Evolutionary conservation across 768 basidiomycete species (phyloP).

Genomic region (Lactarius sp.): DNA sequence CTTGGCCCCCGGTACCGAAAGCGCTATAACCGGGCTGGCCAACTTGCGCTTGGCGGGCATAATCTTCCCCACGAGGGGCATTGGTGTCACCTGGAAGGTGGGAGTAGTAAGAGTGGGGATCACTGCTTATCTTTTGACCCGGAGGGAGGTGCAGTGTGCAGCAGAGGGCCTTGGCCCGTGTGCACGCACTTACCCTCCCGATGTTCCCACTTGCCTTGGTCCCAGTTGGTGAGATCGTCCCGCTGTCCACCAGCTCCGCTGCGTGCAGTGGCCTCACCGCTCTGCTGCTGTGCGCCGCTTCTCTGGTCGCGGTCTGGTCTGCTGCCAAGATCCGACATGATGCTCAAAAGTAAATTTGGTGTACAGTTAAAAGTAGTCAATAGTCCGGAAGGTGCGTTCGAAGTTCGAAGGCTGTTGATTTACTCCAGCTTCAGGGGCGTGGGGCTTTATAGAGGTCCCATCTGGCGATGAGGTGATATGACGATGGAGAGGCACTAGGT

Average conservation of each 20-base stretch:
- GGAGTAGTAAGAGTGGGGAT: background rate
- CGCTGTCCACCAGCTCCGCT: background rate
- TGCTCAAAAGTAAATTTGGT: background rate
- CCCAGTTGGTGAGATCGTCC: background rate
- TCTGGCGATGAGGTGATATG: background rate
- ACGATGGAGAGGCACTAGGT: background rate
- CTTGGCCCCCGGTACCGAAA: background rate
- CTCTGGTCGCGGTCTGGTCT: background rate
- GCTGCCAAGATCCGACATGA: background rate
- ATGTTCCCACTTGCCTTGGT: conserved; percentile 14
- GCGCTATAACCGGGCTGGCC: background rate
- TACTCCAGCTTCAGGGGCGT: background rate
- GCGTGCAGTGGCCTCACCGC: background rate
- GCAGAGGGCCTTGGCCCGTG: no score
- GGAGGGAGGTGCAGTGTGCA: background rate
- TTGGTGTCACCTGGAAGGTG: background rate
- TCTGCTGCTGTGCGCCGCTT: background rate
- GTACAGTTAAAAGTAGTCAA: background rate
- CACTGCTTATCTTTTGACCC: background rate
- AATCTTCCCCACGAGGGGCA: background rate
- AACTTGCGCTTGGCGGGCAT: background rate
- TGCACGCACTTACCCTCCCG: background rate
- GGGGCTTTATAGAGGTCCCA: background rate
- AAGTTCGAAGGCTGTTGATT: no score
- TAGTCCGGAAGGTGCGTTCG: background rate